Evolutionary conservation across 306 rosid species (phyloP).

Genomic region (Prunus dulcis): DNA sequence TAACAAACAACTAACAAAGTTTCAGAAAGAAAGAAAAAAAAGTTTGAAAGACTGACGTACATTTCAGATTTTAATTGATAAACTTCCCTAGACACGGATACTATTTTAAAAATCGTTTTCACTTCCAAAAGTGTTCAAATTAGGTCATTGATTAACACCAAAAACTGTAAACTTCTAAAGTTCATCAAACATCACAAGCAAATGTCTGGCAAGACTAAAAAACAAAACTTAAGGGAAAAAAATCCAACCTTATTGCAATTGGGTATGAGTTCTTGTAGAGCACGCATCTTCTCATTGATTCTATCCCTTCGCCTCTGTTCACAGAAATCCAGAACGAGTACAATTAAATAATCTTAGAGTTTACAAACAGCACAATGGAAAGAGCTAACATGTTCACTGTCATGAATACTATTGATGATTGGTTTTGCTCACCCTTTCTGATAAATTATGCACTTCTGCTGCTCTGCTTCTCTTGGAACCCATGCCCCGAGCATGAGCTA

Average conservation of each 20-base stretch:
- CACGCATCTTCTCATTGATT: conserved; percentile 92
- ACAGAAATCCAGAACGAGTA: conserved; percentile 21
- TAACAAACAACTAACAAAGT: conserved; percentile 7
- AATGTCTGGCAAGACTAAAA: conserved; percentile 7
- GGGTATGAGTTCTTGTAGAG: conserved; percentile 86
- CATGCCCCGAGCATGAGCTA: conserved; percentile 32
- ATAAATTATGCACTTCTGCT: conserved; percentile 85
- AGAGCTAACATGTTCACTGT: conserved; percentile 1
- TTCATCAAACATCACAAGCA: conserved; percentile 8
- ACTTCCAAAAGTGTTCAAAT: conserved; percentile 19
- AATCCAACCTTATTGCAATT: conserved; percentile 78
- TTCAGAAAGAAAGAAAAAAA: conserved; percentile 8
- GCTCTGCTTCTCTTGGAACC: conserved; percentile 82
- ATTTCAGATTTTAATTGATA: conserved; percentile 16
- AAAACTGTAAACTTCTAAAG: conserved; percentile 12
- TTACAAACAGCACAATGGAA: conserved; percentile 21
- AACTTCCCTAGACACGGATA: not conserved
- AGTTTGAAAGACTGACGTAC: not conserved
- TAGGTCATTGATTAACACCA: conserved; percentile 13
- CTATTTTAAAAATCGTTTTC: conserved; percentile 9
- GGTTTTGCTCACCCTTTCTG: conserved; percentile 73
- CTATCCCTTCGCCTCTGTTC: conserved; percentile 77
- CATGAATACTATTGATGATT: conserved; percentile 7
- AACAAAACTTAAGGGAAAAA: not conserved
- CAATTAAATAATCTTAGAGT: conserved; percentile 17